phyloP scores from a whole-genome alignment of 106 monocot species.

The Gastrodia elata region DNA sequence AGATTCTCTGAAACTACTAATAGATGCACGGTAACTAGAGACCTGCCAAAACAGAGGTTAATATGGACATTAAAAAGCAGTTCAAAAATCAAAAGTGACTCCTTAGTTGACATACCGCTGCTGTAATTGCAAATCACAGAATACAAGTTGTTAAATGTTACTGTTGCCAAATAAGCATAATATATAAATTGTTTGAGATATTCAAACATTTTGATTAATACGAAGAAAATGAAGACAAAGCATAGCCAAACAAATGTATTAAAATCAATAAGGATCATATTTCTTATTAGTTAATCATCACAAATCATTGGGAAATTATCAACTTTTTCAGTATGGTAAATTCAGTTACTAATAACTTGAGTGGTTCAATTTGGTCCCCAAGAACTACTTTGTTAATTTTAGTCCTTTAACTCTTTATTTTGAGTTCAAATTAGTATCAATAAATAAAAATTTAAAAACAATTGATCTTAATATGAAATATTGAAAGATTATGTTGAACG shows the following conservation, averaged over 20 bases:
- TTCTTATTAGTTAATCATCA: background rate
- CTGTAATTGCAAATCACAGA: background rate
- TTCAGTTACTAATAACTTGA: too few species aligned
- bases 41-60: constrained; percentile 34
- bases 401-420: too few species aligned
- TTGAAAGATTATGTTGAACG: too few species aligned
- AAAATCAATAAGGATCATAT: background rate
- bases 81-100: background rate
- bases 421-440: too few species aligned
- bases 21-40: constrained; percentile 91
- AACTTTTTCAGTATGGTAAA: too few species aligned
- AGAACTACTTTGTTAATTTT: too few species aligned
- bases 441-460: too few species aligned
- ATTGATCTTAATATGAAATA: too few species aligned
- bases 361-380: too few species aligned
- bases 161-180: background rate
- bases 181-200: background rate
- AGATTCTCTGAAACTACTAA: constrained; percentile 93
- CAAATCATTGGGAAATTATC: too few species aligned
- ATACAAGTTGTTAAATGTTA: background rate
- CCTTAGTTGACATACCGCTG: background rate
- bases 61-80: background rate
- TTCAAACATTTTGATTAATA: background rate
- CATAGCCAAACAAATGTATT: background rate
- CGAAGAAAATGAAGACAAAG: background rate